A percentile compares a stretch with the other conserved stretches of the same genome.
Evolutionary conservation across 176 grass and related monocot species (phyloP).

Genomic region (Miscanthus lutarioriparius): DNA sequence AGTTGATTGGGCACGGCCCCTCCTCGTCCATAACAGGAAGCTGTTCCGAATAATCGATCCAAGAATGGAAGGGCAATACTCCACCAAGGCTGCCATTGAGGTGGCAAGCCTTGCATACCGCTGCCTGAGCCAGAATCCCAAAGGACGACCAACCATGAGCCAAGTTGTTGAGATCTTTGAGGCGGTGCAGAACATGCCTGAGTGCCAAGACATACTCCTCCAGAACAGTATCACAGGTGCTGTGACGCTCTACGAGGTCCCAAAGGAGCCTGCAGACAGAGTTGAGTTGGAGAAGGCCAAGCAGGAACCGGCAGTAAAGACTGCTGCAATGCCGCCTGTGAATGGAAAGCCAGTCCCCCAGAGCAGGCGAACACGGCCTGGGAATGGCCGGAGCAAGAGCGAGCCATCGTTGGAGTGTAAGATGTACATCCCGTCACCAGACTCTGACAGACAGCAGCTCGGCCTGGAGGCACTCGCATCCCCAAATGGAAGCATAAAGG

Average conservation of each 20-base stretch:
- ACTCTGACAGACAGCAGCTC: conserved; percentile 52
- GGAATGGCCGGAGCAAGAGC: conserved; percentile 84
- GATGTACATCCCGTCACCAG: conserved; percentile 79
- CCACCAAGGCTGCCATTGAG: conserved; percentile 61
- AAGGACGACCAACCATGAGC: conserved; percentile 76
- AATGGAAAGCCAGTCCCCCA: conserved; percentile 53
- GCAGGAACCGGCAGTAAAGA: conserved; percentile 37
- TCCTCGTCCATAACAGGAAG: conserved; percentile 81
- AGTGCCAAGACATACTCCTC: conserved; percentile 70
- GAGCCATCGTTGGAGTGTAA: conserved; percentile 77
- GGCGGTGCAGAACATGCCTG: conserved; percentile 63
- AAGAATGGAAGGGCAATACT: conserved; percentile 91
- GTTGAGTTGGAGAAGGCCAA: conserved; percentile 51
- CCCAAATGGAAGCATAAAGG: conserved; percentile 34
- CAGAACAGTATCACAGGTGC: conserved; percentile 55
- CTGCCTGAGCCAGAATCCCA: conserved; percentile 89
- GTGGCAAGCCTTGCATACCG: conserved; percentile 72
- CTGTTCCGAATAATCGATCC: conserved; percentile 88
- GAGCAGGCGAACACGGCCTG: conserved; percentile 67
- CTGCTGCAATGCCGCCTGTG: background rate
- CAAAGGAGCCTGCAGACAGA: conserved; percentile 51
- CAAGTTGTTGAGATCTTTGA: conserved; percentile 64
- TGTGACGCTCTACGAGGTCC: conserved; percentile 70
- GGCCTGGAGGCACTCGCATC: conserved; percentile 34
- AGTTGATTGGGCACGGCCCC: conserved; percentile 90